These are phyloP conservation scores for Chlamydomonas sp. DNA, from an alignment of 139 green algal genomes.

Conservation along the genomic window DNA sequence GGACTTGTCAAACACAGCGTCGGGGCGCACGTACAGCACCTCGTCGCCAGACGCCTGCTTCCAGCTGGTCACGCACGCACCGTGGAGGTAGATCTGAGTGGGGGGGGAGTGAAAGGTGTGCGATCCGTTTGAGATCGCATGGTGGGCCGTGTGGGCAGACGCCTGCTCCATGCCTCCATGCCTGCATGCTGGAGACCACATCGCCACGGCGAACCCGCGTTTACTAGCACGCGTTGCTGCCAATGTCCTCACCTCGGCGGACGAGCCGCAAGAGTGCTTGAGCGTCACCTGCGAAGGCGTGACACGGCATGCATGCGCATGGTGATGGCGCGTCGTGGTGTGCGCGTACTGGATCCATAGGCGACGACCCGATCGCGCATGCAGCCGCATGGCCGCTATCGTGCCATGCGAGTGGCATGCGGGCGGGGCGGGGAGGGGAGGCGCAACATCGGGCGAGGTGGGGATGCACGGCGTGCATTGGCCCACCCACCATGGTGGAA, in stretches of 20 bases:
- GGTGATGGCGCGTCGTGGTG: too few species aligned
- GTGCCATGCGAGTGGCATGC: too few species aligned
- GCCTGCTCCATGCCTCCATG: too few species aligned
- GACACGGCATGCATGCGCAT: conserved; percentile 13
- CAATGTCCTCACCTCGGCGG: conserved; percentile 54
- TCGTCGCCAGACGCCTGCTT: conserved; percentile 79
- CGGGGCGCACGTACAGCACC: conserved; percentile 89
- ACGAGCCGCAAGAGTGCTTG: conserved; percentile 61
- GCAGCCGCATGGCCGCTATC: too few species aligned
- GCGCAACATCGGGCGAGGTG: too few species aligned
- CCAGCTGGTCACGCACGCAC: conserved; percentile 81
- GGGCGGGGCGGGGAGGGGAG: too few species aligned
- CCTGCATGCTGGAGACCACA: background rate
- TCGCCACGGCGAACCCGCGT: background rate
- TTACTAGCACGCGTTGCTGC: background rate
- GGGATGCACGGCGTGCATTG: conserved; percentile 2
- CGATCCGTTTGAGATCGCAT: background rate
- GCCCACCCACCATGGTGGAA: conserved; percentile 13
- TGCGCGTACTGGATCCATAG: too few species aligned
- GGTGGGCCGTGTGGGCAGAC: too few species aligned
- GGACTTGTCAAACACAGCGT: conserved; percentile 89
- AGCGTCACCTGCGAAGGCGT: conserved; percentile 54
- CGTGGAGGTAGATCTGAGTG: conserved; percentile 82
- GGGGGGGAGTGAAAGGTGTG: background rate
- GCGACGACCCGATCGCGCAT: too few species aligned